Conservation (phyloP, 768 basidiomycete genomes). For the Dentipellis fragilis region DNA sequence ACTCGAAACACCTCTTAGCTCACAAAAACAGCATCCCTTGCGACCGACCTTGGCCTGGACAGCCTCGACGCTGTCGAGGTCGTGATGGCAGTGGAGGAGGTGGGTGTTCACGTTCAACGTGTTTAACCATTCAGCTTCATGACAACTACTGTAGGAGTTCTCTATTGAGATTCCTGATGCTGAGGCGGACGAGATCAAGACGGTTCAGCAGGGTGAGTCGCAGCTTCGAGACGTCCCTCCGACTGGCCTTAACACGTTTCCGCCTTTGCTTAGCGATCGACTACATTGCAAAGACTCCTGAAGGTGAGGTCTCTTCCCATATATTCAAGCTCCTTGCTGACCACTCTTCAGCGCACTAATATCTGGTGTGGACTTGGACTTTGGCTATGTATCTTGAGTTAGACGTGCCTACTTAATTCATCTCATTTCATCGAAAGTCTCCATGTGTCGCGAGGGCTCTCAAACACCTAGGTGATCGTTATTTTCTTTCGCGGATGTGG, state of each 20-base stretch:
- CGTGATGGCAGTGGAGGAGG: constrained; percentile 98
- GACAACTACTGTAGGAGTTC: constrained; percentile 60
- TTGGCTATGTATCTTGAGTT: too few species aligned
- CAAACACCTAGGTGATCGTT: too few species aligned
- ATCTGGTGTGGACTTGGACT: too few species aligned
- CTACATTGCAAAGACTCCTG: constrained; percentile 12
- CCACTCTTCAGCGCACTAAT: neutral
- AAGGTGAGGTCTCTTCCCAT: constrained; percentile 14
- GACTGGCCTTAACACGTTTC: neutral
- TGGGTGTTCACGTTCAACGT: constrained; percentile 15
- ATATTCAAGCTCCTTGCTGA: neutral
- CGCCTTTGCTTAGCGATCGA: constrained; percentile 5
- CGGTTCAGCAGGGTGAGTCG: constrained; percentile 75
- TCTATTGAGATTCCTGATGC: constrained; percentile 95
- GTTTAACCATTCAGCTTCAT: constrained; percentile 1
- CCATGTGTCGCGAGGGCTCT: too few species aligned
- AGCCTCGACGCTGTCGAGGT: constrained; percentile 97
- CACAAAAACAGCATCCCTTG: constrained; percentile 52
- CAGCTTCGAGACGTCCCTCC: neutral
- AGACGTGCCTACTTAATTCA: neutral
- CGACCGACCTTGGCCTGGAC: constrained; percentile 82
- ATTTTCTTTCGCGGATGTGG: too few species aligned
- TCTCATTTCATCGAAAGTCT: too few species aligned
- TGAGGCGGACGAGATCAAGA: constrained; percentile 91
- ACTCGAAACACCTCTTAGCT: constrained; percentile 36